Evolutionary conservation across 129 eudicot genomes (phyloP), one percentile per base, ranked within the genome.

Genomic region (Pittosporum tobira): DNA sequence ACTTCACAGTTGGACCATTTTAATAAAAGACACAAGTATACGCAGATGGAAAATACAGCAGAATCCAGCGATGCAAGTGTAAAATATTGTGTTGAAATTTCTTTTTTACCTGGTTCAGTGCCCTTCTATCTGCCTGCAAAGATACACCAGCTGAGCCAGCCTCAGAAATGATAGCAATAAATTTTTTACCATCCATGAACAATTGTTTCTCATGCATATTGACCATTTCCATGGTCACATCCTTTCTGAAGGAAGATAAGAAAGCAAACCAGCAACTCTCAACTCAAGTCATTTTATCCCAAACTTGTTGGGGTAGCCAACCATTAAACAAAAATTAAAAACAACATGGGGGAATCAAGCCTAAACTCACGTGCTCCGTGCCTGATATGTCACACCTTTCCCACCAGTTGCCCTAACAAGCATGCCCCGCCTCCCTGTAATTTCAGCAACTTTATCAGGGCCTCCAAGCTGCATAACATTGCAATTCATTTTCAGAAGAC

Each of bases 101-200:
- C 9, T 27, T 60, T n/a, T n/a, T 52, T 72, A 93, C 99, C 96
- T 93, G 99, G 77, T 93, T 93, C 48, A 81, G 49, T 11, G 88
- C 96, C 76, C 99, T 77, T 79, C 94, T 81, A 81, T 93, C 99
- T 44, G 99, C 96, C 77, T 93, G 99, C 79, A 93, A 69, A 37
- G 99, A 93, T 59, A 93, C 99, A 52, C 99, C 99, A 63, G 99
- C 99, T 25, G 99, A 93, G 50, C 99, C 99, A 72, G 99, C 99
- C 77, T 93, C 99, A 49, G 99, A 93, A 49, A 93, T 93, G 46
- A 93, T 84, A 57, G 99, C 99, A 51, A 93, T 75, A 50, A 93
- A 59, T 74, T 93, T 93, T 65, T 84, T 75, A 57, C 88, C 99
- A 67, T 87, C 91, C 99, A 93, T 93, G 72, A 93, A 93, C 21